phyloP scores from a whole-genome alignment of 371 early-diverging fungal genomes.

The Zopfochytrium polystomum region DNA sequence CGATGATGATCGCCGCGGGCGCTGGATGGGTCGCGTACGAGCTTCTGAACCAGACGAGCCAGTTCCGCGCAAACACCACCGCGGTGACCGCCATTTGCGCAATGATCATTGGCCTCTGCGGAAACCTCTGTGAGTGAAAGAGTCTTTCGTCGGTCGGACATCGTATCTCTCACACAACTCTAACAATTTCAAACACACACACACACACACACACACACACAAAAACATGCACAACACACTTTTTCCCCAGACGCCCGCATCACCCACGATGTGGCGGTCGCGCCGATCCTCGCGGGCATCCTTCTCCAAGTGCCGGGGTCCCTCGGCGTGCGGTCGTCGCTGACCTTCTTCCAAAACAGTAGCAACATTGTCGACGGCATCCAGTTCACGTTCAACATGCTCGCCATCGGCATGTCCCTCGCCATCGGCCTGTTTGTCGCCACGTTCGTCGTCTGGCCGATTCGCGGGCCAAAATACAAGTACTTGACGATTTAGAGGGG shows the following conservation, averaged over 20 bases:
- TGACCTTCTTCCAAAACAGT: conserved; percentile 47
- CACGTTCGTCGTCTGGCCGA: conserved; percentile 53
- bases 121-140: conserved; percentile 25
- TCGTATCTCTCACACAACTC: no score
- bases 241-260: conserved; percentile 45
- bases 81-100: conserved; percentile 28
- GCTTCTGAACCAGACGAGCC: conserved; percentile 19
- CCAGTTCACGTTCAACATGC: conserved; percentile 47
- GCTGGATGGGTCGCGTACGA: conserved; percentile 26
- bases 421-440: conserved; percentile 54
- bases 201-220: no score
- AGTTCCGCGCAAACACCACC: conserved; percentile 19
- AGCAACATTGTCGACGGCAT: conserved; percentile 19
- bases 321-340: conserved; percentile 51
- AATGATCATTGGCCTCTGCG: conserved; percentile 34
- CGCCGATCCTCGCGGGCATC: conserved; percentile 53
- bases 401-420: conserved; percentile 45
- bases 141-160: no score
- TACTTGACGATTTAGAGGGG: conserved; percentile 17
- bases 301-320: conserved; percentile 57
- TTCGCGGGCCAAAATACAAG: conserved; percentile 27
- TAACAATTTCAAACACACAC: no score
- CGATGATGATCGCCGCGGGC: conserved; percentile 32
- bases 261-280: conserved; percentile 50
- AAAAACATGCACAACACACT: no score